A percentile compares a stretch with the other conserved stretches of the same genome.
These are phyloP conservation scores for Penicillium silybi DNA, from an alignment of 495 filamentous ascomycete genomes.

Conservation along the genomic window DNA sequence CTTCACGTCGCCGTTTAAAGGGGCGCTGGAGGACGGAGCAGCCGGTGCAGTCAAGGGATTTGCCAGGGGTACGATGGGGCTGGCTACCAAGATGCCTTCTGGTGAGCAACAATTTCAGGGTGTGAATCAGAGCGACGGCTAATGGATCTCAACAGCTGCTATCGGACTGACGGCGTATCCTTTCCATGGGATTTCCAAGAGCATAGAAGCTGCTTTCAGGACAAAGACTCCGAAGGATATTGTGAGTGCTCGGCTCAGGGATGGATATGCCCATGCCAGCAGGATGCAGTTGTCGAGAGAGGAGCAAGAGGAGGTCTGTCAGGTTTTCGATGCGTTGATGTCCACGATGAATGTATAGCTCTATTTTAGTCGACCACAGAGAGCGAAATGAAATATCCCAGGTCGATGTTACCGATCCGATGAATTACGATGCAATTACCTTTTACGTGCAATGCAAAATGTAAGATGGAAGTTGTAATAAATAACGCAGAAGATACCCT, in stretches of 20 bases:
- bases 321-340: conserved; percentile 15
- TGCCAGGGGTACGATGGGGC: conserved; percentile 68
- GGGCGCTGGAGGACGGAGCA: conserved; percentile 53
- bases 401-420: too few relatives aligned
- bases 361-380: background rate
- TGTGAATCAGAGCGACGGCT: background rate
- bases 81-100: conserved; percentile 58
- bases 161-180: conserved; percentile 28
- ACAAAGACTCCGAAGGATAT: conserved; percentile 25
- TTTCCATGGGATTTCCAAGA: conserved; percentile 26
- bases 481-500: background rate
- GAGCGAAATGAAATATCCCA: background rate
- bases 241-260: conserved; percentile 16
- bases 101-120: conserved; percentile 7
- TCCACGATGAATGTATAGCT: conserved; percentile 7
- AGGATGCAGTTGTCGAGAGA: conserved; percentile 14
- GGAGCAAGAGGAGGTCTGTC: conserved; percentile 10
- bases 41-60: conserved; percentile 62
- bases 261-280: conserved; percentile 17
- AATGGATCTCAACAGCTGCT: conserved; percentile 15
- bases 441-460: background rate
- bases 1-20: conserved; percentile 59
- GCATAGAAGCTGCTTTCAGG: conserved; percentile 22
- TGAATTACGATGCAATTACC: too few relatives aligned
- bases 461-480: background rate